Evolutionary conservation across 2,329 filamentous ascomycete species (phyloP).

Genomic region (Aspergillus fischeri): DNA sequence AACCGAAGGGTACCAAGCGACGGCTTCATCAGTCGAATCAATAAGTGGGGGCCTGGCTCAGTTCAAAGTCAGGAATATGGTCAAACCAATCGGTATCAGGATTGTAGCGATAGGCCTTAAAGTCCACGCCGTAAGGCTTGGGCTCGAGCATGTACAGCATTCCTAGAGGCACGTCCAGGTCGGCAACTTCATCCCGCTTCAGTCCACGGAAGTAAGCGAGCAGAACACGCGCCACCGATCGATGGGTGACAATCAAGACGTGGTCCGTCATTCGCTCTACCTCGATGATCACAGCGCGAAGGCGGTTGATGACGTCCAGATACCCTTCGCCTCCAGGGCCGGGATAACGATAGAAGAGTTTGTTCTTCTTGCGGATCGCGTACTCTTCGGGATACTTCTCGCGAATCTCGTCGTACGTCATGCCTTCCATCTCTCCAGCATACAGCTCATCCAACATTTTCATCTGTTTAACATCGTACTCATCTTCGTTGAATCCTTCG

Average conservation of each 20-base stretch:
- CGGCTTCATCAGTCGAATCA: neutral
- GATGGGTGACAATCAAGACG: conserved; percentile 85
- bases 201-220: conserved; percentile 96
- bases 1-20: neutral
- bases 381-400: conserved; percentile 78
- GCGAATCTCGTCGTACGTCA: conserved; percentile 90
- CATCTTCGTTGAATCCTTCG: conserved; percentile 88
- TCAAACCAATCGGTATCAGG: conserved; percentile 74
- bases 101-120: conserved; percentile 92
- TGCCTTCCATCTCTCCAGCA: conserved; percentile 84
- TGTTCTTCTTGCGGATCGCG: conserved; percentile 71
- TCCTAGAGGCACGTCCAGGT: conserved; percentile 88
- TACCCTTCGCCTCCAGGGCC: conserved; percentile 95
- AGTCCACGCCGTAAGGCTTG: conserved; percentile 95
- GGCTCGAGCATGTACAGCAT: conserved; percentile 94
- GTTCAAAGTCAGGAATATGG: conserved; percentile 76
- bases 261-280: conserved; percentile 97
- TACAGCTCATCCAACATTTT: conserved; percentile 97
- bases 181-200: conserved; percentile 84
- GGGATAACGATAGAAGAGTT: conserved; percentile 94
- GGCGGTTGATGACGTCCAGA: conserved; percentile 90
- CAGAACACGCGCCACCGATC: conserved; percentile 84
- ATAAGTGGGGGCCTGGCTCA: conserved; percentile 44
- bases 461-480: conserved; percentile 96
- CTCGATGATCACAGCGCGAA: conserved; percentile 93